Evolutionary conservation across 441 rosid genomes (phyloP).

Genomic region (Kokia cookei): DNA sequence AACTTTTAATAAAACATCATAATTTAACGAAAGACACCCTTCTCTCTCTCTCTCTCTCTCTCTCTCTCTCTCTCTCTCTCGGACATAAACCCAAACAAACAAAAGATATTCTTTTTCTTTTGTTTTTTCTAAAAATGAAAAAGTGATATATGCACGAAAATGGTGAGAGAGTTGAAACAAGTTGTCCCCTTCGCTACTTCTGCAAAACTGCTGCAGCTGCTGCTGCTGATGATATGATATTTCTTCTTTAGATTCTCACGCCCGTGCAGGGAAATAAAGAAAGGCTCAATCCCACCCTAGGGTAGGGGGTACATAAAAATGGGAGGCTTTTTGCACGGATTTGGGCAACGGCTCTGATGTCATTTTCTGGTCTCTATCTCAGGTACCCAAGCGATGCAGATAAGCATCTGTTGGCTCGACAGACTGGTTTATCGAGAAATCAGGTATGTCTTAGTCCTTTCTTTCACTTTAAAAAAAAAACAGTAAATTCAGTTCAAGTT

Average conservation of each 20-base stretch:
- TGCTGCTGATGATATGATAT: constrained; percentile 20
- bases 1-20: constrained; percentile 18
- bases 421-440: constrained; percentile 93
- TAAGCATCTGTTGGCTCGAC: constrained; percentile 96
- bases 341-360: constrained; percentile 39
- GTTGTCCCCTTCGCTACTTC: constrained; percentile 23
- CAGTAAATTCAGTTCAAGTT: background rate
- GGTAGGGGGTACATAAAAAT: constrained; percentile 9
- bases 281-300: constrained; percentile 11
- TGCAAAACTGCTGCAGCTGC: constrained; percentile 7
- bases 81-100: background rate
- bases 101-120: background rate
- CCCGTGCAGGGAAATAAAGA: constrained; percentile 37
- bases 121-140: background rate
- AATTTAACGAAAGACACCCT: background rate
- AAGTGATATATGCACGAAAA: background rate
- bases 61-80: background rate
- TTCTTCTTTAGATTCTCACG: constrained; percentile 70
- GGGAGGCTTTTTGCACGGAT: constrained; percentile 18
- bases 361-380: constrained; percentile 81
- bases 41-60: background rate
- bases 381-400: constrained; percentile 99
- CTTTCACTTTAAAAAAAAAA: background rate
- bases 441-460: constrained; percentile 47
- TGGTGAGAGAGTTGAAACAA: constrained; percentile 12